Base-by-base conservation (phyloP, 176 grass and related monocot genomes). In the Dactylis glomerata region DNA sequence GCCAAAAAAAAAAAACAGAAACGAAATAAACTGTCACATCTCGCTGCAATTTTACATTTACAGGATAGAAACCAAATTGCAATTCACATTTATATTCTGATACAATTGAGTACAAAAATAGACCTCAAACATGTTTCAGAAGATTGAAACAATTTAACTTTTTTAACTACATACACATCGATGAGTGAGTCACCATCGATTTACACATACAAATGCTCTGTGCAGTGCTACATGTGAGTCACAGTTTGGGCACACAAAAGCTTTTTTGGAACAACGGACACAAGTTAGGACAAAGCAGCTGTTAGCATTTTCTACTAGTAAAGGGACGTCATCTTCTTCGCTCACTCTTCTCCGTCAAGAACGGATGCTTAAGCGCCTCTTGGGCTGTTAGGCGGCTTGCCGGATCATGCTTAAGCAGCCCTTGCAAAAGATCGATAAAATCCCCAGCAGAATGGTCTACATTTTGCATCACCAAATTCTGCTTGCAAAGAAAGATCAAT, bases 391-490 rank as follows among this genome's bases (percentile, higher is more conserved):
- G 56, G 6, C 96, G 88, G 69, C 88, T 63, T 24, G 85, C 55
- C 24, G 96, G 89, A 40, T 99, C 93, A 58, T 94, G 94, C 78
- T 41, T 94, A 20, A 98, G 83, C 40, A 99, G 84, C 8, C 91
- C 91, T 83, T 88, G 83, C 33, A 96, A 19, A 71, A 99, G 96
- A 73, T 94, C 79, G 3, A 94, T 94, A 0, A 99, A 91, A 75
- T 96, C 96, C 1, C 89, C 93, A 16, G 89, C 83, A 56, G 89
- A 87, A 68, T 87, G 50, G 28, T 91, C 89, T 20, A 84, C 81
- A 62, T 84, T 87, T 87, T 91, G 54, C 89, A 92, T 94, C 63
- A 99, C 89, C 61, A 96, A 19, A 63, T 96, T 92, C 96, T 99
- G 87, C 62, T 57, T 19, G 17, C 6, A 38, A 2, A 78, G 8